phyloP scores from a whole-genome alignment of 2,329 filamentous ascomycete species.

The Diaporthe eres region DNA sequence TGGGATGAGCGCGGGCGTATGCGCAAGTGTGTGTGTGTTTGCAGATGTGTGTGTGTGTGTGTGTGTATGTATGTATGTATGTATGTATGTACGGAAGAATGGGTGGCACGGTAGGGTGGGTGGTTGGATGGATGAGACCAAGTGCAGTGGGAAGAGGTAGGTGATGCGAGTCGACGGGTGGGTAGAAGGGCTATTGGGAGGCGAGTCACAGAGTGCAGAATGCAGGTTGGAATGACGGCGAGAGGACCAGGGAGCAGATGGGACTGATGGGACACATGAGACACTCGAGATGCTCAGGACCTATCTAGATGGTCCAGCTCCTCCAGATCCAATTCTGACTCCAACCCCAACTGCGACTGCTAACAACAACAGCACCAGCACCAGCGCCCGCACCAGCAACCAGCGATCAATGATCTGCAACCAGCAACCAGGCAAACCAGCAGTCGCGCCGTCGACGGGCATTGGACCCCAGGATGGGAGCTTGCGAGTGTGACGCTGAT shows the following conservation, averaged over 20 bases:
- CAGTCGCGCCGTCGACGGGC: conserved; percentile 2
- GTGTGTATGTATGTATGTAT: background rate
- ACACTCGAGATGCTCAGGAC: conserved; percentile 28
- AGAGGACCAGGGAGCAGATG: conserved; percentile 8
- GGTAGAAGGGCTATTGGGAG: background rate
- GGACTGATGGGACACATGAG: conserved; percentile 22
- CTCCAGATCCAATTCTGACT: conserved; percentile 10
- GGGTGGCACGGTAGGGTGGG: background rate
- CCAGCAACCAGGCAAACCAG: conserved; percentile 14
- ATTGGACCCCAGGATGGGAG: background rate
- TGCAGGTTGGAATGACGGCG: conserved; percentile 9
- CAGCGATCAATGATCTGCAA: background rate
- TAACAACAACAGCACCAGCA: background rate
- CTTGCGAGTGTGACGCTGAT: conserved; percentile 9
- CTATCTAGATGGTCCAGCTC: background rate
- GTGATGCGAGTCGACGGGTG: conserved; percentile 6
- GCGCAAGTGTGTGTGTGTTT: background rate
- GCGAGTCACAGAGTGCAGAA: conserved; percentile 4
- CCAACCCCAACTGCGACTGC: background rate
- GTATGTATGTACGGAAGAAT: background rate
- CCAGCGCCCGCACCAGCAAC: background rate
- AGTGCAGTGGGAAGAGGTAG: background rate
- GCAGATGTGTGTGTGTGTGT: background rate
- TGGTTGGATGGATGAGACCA: conserved; percentile 19
- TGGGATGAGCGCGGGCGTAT: background rate